A percentile compares a stretch with the other conserved stretches of the same genome.
Conservation (phyloP, 106 monocot genomes). For the Ottelia alismoides region DNA sequence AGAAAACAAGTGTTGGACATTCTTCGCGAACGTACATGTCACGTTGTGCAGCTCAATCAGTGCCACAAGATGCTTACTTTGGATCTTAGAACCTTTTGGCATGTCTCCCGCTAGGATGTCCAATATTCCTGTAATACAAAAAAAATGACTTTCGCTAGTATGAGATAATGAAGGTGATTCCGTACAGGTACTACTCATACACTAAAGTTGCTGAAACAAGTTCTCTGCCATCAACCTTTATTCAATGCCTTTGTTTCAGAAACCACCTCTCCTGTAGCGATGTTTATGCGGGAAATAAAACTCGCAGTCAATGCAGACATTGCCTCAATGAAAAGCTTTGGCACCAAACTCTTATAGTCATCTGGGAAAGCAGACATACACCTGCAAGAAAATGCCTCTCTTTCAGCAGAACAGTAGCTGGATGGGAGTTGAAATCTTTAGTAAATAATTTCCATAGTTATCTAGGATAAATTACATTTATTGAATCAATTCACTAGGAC, state of each 20-base stretch:
- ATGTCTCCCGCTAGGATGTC: slow-evolving; percentile 85
- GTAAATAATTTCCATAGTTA: too few species aligned
- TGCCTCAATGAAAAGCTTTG: slow-evolving; percentile 75
- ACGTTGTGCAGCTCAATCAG: slow-evolving; percentile 85
- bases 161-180: too few species aligned
- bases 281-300: slow-evolving; percentile 78
- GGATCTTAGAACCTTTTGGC: slow-evolving; percentile 77
- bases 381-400: slow-evolving; percentile 39
- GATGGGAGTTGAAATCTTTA: too few species aligned
- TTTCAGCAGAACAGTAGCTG: too few species aligned
- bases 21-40: slow-evolving; percentile 81
- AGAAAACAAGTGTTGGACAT: slow-evolving; percentile 85
- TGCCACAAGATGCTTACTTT: slow-evolving; percentile 68
- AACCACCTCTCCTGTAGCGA: slow-evolving; percentile 93
- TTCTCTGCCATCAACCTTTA: slow-evolving; percentile 50
- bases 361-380: slow-evolving; percentile 93
- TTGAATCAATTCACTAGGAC: too few species aligned
- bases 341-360: slow-evolving; percentile 72
- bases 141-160: background rate
- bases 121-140: slow-evolving; percentile 52
- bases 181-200: background rate
- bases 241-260: slow-evolving; percentile 80
- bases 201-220: background rate
- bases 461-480: too few species aligned
- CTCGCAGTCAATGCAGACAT: slow-evolving; percentile 50